These are phyloP conservation scores for Trichoderma simmonsii DNA, from an alignment of 2,329 filamentous ascomycete genomes.

Conservation along the genomic window DNA sequence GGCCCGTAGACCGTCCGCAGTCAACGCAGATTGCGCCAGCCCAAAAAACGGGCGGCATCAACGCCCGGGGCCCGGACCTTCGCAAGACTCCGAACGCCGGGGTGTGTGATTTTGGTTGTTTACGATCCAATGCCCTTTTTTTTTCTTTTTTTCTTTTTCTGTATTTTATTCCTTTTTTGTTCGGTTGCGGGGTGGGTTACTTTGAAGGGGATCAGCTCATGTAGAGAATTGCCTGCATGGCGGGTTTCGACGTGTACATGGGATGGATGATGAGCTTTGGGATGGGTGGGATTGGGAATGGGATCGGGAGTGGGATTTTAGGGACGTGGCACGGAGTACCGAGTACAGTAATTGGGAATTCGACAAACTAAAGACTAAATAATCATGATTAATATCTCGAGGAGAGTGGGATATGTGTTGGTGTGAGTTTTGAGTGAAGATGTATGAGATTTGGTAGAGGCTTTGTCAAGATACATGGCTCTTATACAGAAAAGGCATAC, in stretches of 20 bases:
- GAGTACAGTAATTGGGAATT: neutral
- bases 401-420: neutral
- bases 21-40: neutral
- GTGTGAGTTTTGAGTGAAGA: neutral
- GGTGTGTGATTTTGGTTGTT: neutral
- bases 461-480: neutral
- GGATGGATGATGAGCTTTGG: neutral
- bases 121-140: neutral
- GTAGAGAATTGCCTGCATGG: neutral
- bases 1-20: too few species aligned
- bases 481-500: neutral
- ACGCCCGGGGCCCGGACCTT: slow-evolving; percentile 4
- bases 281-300: neutral
- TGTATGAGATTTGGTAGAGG: neutral
- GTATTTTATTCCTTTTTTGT: neutral
- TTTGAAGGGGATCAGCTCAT: neutral
- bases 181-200: neutral
- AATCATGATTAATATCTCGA: neutral
- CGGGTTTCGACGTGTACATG: neutral
- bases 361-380: neutral
- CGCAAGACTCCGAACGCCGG: slow-evolving; percentile 15
- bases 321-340: neutral
- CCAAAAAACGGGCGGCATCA: neutral
- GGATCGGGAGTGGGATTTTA: neutral
- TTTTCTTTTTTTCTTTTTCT: neutral